Evolutionary conservation across 2,329 filamentous ascomycete genomes (phyloP).

Genomic region (Pseudogymnoascus pannorum): DNA sequence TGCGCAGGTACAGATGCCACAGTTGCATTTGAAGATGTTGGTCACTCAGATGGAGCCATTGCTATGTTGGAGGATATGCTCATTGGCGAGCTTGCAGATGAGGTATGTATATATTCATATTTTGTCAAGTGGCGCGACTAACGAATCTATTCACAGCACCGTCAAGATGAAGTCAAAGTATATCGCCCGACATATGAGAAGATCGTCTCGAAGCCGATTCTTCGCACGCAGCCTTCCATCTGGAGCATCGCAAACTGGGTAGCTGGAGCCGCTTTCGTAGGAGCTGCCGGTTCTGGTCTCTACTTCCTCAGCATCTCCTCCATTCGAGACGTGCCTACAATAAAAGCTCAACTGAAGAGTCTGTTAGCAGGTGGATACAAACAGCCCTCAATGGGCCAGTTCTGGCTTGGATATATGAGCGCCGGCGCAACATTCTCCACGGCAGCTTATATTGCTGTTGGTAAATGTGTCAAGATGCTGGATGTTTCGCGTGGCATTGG

Average conservation of each 20-base stretch:
- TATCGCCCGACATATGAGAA: conserved; percentile 10
- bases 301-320: background rate
- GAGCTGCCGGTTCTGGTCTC: background rate
- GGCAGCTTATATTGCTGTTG: background rate
- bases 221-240: background rate
- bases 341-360: background rate
- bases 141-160: background rate
- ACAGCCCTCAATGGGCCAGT: background rate
- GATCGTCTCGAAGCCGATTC: background rate
- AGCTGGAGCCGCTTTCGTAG: background rate
- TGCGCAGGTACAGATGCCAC: conserved; percentile 72
- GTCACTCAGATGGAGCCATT: conserved; percentile 69
- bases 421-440: conserved; percentile 2
- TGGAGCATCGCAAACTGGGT: background rate
- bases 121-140: conserved; percentile 8
- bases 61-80: conserved; percentile 54
- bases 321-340: background rate
- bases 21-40: conserved; percentile 75
- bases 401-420: conserved; percentile 1
- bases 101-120: conserved; percentile 33
- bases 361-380: background rate
- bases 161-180: conserved; percentile 5
- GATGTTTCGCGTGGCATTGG: background rate
- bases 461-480: background rate
- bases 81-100: conserved; percentile 49